Conservation (phyloP, 176 grass and related monocot genomes). For the Triticum turgidum region DNA sequence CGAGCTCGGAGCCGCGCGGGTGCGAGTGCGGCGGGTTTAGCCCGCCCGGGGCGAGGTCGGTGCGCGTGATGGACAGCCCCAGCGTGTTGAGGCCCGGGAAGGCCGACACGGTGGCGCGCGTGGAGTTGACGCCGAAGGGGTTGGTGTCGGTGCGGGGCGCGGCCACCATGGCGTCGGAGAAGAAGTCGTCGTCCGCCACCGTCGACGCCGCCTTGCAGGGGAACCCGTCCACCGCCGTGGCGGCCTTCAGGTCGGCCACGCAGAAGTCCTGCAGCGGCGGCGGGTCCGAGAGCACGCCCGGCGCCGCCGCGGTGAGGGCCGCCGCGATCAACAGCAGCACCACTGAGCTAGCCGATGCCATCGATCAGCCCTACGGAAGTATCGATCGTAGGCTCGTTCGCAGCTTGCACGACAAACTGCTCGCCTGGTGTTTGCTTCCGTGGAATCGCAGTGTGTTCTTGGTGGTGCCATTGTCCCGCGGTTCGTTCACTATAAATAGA, state of each 20-base stretch:
- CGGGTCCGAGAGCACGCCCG: slow-evolving; percentile 15
- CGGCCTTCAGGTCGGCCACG: slow-evolving; percentile 36
- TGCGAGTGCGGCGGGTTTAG: slow-evolving; percentile 74
- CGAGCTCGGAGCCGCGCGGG: slow-evolving; percentile 65
- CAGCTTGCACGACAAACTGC: background rate
- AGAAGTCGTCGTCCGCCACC: slow-evolving; percentile 52
- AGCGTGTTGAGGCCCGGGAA: slow-evolving; percentile 73
- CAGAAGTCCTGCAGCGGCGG: slow-evolving; percentile 53
- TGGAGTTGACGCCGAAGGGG: slow-evolving; percentile 61
- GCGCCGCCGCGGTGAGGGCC: background rate
- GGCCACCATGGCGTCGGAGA: slow-evolving; percentile 22
- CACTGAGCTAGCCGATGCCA: background rate
- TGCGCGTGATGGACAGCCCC: slow-evolving; percentile 62
- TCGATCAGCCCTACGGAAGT: background rate
- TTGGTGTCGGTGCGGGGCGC: slow-evolving; percentile 35
- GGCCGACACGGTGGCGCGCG: slow-evolving; percentile 30
- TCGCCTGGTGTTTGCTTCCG: background rate
- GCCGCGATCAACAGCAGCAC: background rate
- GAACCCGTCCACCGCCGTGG: slow-evolving; percentile 32
- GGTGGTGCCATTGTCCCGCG: background rate
- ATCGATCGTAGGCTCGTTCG: background rate
- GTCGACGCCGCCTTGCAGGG: slow-evolving; percentile 41
- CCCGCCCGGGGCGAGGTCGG: slow-evolving; percentile 48
- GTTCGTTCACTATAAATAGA: background rate
- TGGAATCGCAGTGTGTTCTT: background rate